phyloP scores from a whole-genome alignment of 805 yeast genomes.

The Saccharomycopsis fibuligera region DNA sequence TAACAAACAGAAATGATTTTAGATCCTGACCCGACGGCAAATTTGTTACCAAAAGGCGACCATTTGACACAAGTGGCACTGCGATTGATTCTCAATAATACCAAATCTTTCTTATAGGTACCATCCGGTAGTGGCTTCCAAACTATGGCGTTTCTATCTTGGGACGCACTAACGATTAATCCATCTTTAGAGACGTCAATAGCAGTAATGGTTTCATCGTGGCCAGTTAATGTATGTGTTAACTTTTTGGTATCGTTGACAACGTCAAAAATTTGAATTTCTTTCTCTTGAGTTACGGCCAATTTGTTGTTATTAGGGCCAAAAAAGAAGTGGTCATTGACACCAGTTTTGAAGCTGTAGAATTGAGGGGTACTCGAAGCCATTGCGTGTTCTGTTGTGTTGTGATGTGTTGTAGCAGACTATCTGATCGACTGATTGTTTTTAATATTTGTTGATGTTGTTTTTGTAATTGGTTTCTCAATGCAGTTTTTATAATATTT shows the following conservation, averaged over 20 bases:
- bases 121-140: slow-evolving; percentile 74
- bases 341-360: slow-evolving; percentile 63
- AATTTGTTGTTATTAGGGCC: slow-evolving; percentile 49
- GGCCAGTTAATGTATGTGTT: slow-evolving; percentile 66
- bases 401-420: no score
- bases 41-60: slow-evolving; percentile 93
- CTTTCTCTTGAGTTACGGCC: slow-evolving; percentile 77
- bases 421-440: no score
- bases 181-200: slow-evolving; percentile 88
- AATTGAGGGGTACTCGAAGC: not conserved
- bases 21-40: slow-evolving; percentile 96
- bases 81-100: slow-evolving; percentile 83
- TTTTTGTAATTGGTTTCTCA: no score
- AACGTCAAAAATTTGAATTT: slow-evolving; percentile 67
- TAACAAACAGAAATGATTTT: slow-evolving; percentile 92
- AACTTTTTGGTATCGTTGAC: slow-evolving; percentile 41
- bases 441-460: no score
- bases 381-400: no score
- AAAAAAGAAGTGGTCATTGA: slow-evolving; percentile 88
- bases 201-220: slow-evolving; percentile 91
- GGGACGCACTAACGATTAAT: slow-evolving; percentile 91
- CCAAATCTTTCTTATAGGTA: slow-evolving; percentile 79
- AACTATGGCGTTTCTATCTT: slow-evolving; percentile 94
- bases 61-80: slow-evolving; percentile 93
- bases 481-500: no score